Evolutionary conservation across 2,329 filamentous ascomycete genomes (phyloP), one percentile per base, ranked within the genome.

Genomic region (Incumbomyces lentus): DNA sequence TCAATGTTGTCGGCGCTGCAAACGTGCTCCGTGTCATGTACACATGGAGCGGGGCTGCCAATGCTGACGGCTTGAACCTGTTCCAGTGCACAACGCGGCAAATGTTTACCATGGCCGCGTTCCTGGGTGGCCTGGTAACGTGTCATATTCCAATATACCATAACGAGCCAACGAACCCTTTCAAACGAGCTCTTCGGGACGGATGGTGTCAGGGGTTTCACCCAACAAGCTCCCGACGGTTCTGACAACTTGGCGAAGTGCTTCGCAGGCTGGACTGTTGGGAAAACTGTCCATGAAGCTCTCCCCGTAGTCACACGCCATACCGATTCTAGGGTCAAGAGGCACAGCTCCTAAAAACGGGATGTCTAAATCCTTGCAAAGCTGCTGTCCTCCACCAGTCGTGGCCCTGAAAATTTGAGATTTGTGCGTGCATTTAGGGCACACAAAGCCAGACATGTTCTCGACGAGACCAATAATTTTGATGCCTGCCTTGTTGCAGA

Each of bases 401-500:
- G 86, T 93, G 10, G 92, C 81, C 56, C 80, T 76, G 70, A 98
- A 98, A 41, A 98, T 95, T 63, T 94, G 79, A 58, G 72, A 76
- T 58, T 79, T 72, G 46, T 88, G 81, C 46, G 79, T 85, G 66
- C 92, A 98, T 47, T 86, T 90, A 8, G 89, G 89, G 61, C 92
- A 98, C 44, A 98, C 89, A 58, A 96, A 98, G 2, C 88, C 87
- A 49, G 82, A 86, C 92, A 98, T 98, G 62, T 98, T 98, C 71
- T 98, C 92, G 13, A 95, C 92, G 34, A 98, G 72, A 0, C 92
- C 92, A 2, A 98, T 65, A 6, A 98, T 79, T 40, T 74, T 76
- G 55, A 98, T 96, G 3, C 86, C 87, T 0, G 92, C 92, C 68
- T 98, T 98, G 49, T 81, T 75, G 67, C 93, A 98, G 61, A 98